A percentile compares a stretch with the other conserved stretches of the same genome.
Evolutionary conservation across 2,329 filamentous ascomycete genomes (phyloP).

Genomic region (Aspergillus sp.): DNA sequence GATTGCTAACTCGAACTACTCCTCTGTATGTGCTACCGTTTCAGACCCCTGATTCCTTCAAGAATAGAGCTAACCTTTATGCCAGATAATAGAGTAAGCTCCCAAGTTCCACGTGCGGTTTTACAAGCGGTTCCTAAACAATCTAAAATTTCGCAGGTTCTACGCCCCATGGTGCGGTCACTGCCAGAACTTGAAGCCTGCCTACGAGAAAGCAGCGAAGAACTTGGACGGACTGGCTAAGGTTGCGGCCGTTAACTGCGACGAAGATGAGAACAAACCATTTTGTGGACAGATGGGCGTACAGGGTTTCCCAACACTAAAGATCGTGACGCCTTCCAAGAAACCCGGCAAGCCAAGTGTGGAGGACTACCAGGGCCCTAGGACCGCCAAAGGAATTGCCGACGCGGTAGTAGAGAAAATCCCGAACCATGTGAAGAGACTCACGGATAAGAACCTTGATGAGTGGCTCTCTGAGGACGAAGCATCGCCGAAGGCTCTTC

Average conservation of each 20-base stretch:
- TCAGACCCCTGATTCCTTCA: neutral
- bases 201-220: conserved; percentile 90
- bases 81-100: conserved; percentile 55
- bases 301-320: conserved; percentile 92
- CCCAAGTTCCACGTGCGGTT: conserved; percentile 10
- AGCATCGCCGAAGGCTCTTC: conserved; percentile 75
- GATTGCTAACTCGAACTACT: conserved; percentile 87
- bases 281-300: conserved; percentile 84
- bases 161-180: conserved; percentile 98
- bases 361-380: conserved; percentile 85
- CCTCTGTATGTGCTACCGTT: conserved; percentile 64
- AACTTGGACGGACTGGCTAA: conserved; percentile 89
- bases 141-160: conserved; percentile 62
- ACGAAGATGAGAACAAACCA: conserved; percentile 87
- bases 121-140: conserved; percentile 29
- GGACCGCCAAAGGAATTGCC: conserved; percentile 82
- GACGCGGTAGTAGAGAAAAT: conserved; percentile 84
- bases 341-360: conserved; percentile 76
- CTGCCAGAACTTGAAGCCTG: conserved; percentile 92
- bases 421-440: conserved; percentile 81
- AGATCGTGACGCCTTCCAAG: conserved; percentile 84
- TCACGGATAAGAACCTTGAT: conserved; percentile 77
- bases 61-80: conserved; percentile 18
- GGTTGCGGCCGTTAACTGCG: conserved; percentile 92
- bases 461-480: conserved; percentile 68